phyloP scores from a whole-genome alignment of 225 moss, liverwort and hornwort genomes.

The Thuidium tamariscinum region DNA sequence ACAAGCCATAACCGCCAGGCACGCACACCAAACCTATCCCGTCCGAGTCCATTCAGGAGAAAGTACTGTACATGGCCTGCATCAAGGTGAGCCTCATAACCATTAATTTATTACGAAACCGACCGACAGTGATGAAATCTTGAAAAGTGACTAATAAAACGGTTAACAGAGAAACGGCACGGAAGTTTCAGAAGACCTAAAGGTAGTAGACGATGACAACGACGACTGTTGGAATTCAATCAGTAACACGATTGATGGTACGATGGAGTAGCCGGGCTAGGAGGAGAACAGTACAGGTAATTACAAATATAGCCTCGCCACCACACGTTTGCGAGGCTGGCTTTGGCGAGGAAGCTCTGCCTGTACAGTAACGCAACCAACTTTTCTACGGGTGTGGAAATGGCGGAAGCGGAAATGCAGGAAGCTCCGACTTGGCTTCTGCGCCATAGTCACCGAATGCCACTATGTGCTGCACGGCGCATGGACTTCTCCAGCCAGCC shows the following conservation, averaged over 20 bases:
- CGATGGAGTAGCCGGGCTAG: neutral
- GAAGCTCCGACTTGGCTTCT: neutral
- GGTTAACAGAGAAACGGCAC: neutral
- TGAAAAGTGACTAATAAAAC: neutral
- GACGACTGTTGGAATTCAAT: neutral
- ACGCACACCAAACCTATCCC: neutral
- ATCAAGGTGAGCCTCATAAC: neutral
- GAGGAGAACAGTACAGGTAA: neutral
- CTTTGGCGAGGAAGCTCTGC: neutral
- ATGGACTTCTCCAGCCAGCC: neutral
- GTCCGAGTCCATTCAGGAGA: neutral
- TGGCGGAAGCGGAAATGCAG: neutral
- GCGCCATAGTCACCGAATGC: neutral
- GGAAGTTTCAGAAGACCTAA: neutral
- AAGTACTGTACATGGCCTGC: neutral
- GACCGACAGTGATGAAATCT: neutral
- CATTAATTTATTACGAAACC: neutral
- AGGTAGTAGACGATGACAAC: neutral
- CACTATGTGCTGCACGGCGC: neutral
- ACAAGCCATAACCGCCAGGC: neutral
- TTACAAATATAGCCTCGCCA: neutral
- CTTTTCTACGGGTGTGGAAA: neutral
- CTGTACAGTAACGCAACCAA: too few relatives aligned
- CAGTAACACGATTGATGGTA: neutral
- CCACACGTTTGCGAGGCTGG: neutral